Percentiles rank a stretch among this genome's conserved stretches.
Evolutionary conservation across 331 rosid species (phyloP).

Genomic region (Malus hybrid): DNA sequence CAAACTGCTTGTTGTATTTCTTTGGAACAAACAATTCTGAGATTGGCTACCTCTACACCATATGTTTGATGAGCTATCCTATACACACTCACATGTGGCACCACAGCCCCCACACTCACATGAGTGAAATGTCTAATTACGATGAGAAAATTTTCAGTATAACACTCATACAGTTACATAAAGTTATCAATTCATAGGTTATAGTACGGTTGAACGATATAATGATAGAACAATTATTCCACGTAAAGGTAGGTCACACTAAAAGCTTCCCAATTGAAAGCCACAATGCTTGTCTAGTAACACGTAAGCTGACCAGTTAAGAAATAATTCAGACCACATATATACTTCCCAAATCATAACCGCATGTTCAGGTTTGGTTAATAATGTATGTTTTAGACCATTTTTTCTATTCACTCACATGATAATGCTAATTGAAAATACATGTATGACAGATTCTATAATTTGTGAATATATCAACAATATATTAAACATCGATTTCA

Average conservation of each 20-base stretch:
- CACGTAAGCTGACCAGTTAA: background rate
- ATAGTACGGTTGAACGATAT: too few relatives aligned
- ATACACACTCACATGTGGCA: background rate
- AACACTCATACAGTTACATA: too few relatives aligned
- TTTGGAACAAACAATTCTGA: background rate
- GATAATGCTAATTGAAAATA: background rate
- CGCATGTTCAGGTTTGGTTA: slow-evolving; percentile 5
- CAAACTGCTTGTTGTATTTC: too few relatives aligned
- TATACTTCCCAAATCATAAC: background rate
- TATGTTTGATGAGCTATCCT: background rate
- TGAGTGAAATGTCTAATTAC: background rate
- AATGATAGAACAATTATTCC: too few relatives aligned
- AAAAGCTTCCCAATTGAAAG: too few relatives aligned
- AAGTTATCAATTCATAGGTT: too few relatives aligned
- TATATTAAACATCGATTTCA: background rate
- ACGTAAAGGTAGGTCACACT: too few relatives aligned
- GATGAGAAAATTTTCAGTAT: too few relatives aligned
- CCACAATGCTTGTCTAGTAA: background rate
- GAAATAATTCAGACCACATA: background rate
- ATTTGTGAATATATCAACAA: background rate
- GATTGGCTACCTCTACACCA: background rate
- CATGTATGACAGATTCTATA: background rate
- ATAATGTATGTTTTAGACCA: background rate
- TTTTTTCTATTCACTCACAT: background rate
- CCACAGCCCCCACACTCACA: background rate